Conservation (phyloP, 148 eudicot species). For the Vaccinium darrowii region DNA sequence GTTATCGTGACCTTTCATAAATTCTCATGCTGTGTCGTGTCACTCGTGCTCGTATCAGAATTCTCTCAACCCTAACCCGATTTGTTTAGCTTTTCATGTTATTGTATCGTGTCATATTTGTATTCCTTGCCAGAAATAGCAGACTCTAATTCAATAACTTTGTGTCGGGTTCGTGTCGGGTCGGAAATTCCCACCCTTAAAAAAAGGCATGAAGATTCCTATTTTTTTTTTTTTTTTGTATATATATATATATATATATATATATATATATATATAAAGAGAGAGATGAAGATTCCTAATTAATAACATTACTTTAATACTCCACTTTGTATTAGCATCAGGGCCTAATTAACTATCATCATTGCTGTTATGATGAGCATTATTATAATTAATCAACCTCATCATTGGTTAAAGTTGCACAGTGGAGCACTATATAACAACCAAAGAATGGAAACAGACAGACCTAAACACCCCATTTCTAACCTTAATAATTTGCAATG, state of each 20-base stretch:
- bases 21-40: too few relatives aligned
- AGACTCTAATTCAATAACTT: too few relatives aligned
- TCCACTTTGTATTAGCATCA: background rate
- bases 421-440: slow-evolving; percentile 10
- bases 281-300: background rate
- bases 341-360: slow-evolving; percentile 15
- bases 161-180: too few relatives aligned
- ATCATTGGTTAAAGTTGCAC: slow-evolving; percentile 17
- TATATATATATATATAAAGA: too few relatives aligned
- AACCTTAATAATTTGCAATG: slow-evolving; percentile 18
- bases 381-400: slow-evolving; percentile 30
- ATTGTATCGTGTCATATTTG: too few relatives aligned
- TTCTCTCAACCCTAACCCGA: too few relatives aligned
- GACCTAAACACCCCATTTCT: background rate
- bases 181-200: background rate
- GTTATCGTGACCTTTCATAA: too few relatives aligned
- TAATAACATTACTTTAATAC: slow-evolving; percentile 11
- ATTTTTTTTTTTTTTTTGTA: too few relatives aligned
- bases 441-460: background rate
- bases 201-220: slow-evolving; percentile 2
- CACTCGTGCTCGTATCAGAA: too few relatives aligned
- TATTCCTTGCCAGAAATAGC: too few relatives aligned
- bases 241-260: too few relatives aligned
- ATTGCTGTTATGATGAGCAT: slow-evolving; percentile 40
- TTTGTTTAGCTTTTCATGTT: too few relatives aligned